phyloP scores from a whole-genome alignment of 176 grass and related monocot species.

The Carex scoparia region DNA sequence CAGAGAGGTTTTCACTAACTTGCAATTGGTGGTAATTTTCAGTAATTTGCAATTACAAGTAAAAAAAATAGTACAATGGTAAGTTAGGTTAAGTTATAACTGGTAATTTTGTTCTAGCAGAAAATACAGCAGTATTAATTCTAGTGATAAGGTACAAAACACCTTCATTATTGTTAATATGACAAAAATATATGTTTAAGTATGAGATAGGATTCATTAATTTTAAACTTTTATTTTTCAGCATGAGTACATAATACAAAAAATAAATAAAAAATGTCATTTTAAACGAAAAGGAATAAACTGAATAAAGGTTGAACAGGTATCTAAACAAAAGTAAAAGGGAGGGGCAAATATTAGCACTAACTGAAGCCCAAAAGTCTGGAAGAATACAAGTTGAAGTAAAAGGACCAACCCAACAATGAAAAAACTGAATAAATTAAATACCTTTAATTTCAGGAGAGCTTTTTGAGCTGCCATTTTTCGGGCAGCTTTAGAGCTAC shows the following conservation, averaged over 20 bases:
- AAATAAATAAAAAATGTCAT: not conserved
- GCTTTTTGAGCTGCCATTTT: constrained; percentile 73
- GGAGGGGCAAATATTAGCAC: not conserved
- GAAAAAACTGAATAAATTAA: not conserved
- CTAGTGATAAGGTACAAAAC: not conserved
- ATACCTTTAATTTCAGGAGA: constrained; percentile 81
- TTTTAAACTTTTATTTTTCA: not conserved
- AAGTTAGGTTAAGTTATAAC: not conserved
- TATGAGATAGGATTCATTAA: not conserved
- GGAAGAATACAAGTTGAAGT: not conserved
- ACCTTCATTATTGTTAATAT: not conserved
- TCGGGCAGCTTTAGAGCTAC: constrained; percentile 67
- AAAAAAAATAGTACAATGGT: not conserved
- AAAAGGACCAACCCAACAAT: not conserved
- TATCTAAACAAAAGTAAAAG: not conserved
- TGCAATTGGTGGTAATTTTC: not conserved
- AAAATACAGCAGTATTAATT: not conserved
- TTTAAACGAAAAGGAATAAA: not conserved
- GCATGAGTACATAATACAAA: not conserved
- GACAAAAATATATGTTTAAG: not conserved
- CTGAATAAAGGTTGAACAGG: not conserved
- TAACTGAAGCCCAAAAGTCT: not conserved
- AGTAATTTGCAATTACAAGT: not conserved
- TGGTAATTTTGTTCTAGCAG: not conserved
- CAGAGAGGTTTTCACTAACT: not conserved